Base-by-base conservation (phyloP, 495 filamentous ascomycete genomes). In the Coniosporium apollinis region DNA sequence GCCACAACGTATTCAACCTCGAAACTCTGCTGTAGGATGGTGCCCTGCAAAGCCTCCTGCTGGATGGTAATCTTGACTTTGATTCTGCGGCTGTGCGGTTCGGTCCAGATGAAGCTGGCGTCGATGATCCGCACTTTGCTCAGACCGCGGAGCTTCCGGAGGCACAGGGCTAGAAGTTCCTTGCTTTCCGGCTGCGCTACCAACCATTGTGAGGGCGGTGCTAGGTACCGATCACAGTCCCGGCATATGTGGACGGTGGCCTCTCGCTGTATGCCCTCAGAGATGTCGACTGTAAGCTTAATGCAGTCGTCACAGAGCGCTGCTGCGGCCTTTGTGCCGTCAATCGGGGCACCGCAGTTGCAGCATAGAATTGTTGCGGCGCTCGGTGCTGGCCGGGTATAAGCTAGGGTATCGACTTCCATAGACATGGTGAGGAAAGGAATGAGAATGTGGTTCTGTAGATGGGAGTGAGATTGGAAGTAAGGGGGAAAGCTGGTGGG, bases 41-140 rank as follows among this genome's bases (percentile, higher is more conserved):
- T 73, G 18, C 66, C 72, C 47, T 79, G 61, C 47, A 62, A 83
- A 50, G 59, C 85, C 67, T 68, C 80, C 58, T 60, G 72, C 50
- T 97, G 87, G 13, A 97, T 70, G 0, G 84, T 93, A 48, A 97
- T 79, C 59, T 92, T 91, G 43, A 97, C 74, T 51, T 80, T 85
- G 34, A 97, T 66, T 47, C 89, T 64, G 48, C 82, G 65, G 33
- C 82, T 91, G 62, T 97, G 89, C 5, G 89, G 89, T 58, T 97
- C 89, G 2, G 89, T 97, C 89, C 89, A 97, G 44, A 94, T 82
- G 52, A 97, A 97, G 47, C 72, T 79, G 22, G 89, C 89, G 47
- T 97, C 89, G 50, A 89, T 83, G 42, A 97, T 85, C 28, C 89
- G 66, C 36, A 91, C 81, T 60, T 82, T 89, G 46, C 70, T 66